A percentile compares a stretch with the other conserved stretches of the same genome.
These are phyloP conservation scores for Russula griseocarnosa DNA, from an alignment of 768 basidiomycete genomes.

Conservation along the genomic window DNA sequence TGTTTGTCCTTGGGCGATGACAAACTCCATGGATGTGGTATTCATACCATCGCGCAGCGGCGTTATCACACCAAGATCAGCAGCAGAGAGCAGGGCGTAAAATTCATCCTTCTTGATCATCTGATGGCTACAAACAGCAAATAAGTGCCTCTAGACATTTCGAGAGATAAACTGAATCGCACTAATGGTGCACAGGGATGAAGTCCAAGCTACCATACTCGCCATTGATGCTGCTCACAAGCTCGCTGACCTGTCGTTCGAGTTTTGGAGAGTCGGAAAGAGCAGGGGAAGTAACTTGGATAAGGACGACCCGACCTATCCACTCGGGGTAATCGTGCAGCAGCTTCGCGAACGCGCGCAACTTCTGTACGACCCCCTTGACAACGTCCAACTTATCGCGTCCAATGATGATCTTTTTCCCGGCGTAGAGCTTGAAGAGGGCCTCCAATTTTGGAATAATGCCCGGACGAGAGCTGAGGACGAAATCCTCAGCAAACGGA, in stretches of 20 bases:
- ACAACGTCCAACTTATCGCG: constrained; percentile 98
- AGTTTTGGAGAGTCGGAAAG: constrained; percentile 90
- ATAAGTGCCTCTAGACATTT: neutral
- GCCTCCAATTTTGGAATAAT: constrained; percentile 89
- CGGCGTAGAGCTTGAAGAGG: constrained; percentile 78
- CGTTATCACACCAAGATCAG: constrained; percentile 92
- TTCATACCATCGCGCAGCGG: constrained; percentile 98
- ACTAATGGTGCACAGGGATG: constrained; percentile 98
- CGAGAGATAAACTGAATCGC: constrained; percentile 35
- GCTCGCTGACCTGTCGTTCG: constrained; percentile 88
- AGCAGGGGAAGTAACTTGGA: constrained; percentile 92
- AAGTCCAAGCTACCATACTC: constrained; percentile 93
- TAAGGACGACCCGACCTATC: constrained; percentile 84
- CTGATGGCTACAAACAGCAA: constrained; percentile 65
- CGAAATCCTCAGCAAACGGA: constrained; percentile 6
- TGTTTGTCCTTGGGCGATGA: constrained; percentile 85
- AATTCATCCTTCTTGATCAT: constrained; percentile 97
- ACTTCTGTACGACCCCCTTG: constrained; percentile 96
- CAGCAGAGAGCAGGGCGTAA: constrained; percentile 88
- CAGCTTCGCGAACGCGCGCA: constrained; percentile 94
- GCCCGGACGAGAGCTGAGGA: constrained; percentile 60
- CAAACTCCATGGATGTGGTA: constrained; percentile 97
- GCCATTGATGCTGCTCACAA: constrained; percentile 93
- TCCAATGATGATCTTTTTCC: constrained; percentile 98
- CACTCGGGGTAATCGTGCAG: constrained; percentile 92